Evolutionary conservation across 1,139 yeast species (phyloP).

Genomic region (Ashbya aceris): DNA sequence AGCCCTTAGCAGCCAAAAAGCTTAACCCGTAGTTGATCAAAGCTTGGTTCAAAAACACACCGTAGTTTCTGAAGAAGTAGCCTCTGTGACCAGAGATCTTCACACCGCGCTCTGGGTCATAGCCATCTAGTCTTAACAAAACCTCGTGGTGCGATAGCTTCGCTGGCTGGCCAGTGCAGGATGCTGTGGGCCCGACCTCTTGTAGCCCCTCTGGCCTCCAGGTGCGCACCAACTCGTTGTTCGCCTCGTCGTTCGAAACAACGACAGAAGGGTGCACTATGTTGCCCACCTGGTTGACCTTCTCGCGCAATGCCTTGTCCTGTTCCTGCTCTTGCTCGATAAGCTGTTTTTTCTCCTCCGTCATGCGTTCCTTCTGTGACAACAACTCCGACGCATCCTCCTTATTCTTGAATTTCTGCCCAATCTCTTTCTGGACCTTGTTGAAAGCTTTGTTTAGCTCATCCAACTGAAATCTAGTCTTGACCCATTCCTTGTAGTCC

Average conservation of each 20-base stretch:
- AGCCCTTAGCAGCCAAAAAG: slow-evolving; percentile 71
- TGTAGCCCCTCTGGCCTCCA: slow-evolving; percentile 71
- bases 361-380: slow-evolving; percentile 67
- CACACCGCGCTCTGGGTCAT: slow-evolving; percentile 98
- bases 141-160: slow-evolving; percentile 91
- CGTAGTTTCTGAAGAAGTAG: slow-evolving; percentile 85
- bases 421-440: slow-evolving; percentile 85
- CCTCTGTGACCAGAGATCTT: slow-evolving; percentile 98
- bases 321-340: slow-evolving; percentile 67
- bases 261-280: slow-evolving; percentile 88
- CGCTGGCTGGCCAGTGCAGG: slow-evolving; percentile 70
- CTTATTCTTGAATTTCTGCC: slow-evolving; percentile 83
- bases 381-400: slow-evolving; percentile 85
- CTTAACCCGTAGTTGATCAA: slow-evolving; percentile 89
- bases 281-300: slow-evolving; percentile 88
- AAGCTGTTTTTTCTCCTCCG: slow-evolving; percentile 58
- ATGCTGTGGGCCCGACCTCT: slow-evolving; percentile 51
- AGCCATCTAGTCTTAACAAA: slow-evolving; percentile 87
- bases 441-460: slow-evolving; percentile 80
- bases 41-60: slow-evolving; percentile 97
- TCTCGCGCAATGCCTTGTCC: slow-evolving; percentile 61
- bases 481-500: slow-evolving; percentile 89
- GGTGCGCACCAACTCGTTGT: slow-evolving; percentile 76
- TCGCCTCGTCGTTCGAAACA: slow-evolving; percentile 77
- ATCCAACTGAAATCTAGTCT: slow-evolving; percentile 84